These are phyloP conservation scores for Gracilariopsis chorda DNA, from an alignment of 23 red algal species.

Conservation along the genomic window DNA sequence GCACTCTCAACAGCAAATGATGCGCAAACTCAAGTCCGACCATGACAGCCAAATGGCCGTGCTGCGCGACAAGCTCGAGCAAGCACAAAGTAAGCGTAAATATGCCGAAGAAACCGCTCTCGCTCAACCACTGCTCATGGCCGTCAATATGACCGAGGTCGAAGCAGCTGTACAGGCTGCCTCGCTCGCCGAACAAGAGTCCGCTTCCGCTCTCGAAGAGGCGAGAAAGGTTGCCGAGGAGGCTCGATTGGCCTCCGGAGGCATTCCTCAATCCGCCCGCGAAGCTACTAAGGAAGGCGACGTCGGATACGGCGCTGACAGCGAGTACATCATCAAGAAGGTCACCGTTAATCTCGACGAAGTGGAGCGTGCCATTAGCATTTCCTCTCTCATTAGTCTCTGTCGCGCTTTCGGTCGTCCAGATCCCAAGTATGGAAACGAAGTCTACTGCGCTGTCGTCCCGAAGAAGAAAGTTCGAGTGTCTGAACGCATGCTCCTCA, in stretches of 20 bases:
- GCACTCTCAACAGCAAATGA: constrained; percentile 40
- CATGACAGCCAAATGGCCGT: constrained; percentile 26
- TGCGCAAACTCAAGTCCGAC: constrained; percentile 1
- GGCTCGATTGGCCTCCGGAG: constrained; percentile 27
- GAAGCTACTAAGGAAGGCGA: constrained; percentile 52
- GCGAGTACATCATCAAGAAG: constrained; percentile 71
- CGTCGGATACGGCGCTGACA: constrained; percentile 26
- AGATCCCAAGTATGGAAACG: constrained; percentile 75
- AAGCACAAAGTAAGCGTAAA: constrained; percentile 9
- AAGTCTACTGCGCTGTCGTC: constrained; percentile 67
- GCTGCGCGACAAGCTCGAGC: constrained; percentile 24
- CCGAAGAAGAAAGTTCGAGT: constrained; percentile 54
- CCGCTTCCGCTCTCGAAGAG: constrained; percentile 43
- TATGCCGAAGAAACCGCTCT: background rate
- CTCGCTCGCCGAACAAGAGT: constrained; percentile 49
- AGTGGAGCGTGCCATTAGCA: constrained; percentile 47
- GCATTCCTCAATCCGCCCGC: constrained; percentile 30
- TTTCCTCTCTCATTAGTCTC: constrained; percentile 33
- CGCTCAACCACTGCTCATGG: constrained; percentile 49
- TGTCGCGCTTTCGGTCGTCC: constrained; percentile 68
- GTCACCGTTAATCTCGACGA: constrained; percentile 70
- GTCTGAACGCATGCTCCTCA: constrained; percentile 63
- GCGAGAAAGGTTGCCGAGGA: constrained; percentile 53
- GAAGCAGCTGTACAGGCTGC: constrained; percentile 68
- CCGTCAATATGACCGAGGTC: constrained; percentile 61